These are phyloP conservation scores for Hypsizygus marmoreus DNA, from an alignment of 768 basidiomycete genomes.

Conservation along the genomic window DNA sequence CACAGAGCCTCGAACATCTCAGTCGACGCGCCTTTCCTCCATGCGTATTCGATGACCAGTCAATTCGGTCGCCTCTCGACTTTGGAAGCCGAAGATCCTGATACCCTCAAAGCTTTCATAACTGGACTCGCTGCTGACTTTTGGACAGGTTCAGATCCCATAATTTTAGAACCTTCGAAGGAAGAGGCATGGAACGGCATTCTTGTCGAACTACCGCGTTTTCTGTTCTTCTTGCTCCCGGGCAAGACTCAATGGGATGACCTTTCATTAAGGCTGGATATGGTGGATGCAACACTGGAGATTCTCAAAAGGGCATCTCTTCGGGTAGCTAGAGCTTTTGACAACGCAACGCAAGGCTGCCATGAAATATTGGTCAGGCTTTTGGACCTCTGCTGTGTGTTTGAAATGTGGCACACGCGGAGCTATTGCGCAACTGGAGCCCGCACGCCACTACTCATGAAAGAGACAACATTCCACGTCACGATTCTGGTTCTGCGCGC, in stretches of 20 bases:
- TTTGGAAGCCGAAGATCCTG: slow-evolving; percentile 18
- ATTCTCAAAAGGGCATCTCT: slow-evolving; percentile 53
- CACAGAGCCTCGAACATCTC: not conserved
- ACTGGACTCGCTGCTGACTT: too few species aligned
- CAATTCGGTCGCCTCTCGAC: slow-evolving; percentile 13
- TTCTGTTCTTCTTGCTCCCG: slow-evolving; percentile 58
- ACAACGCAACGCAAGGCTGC: slow-evolving; percentile 44
- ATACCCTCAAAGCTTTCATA: slow-evolving; percentile 17
- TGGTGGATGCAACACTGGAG: slow-evolving; percentile 56
- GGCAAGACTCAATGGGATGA: slow-evolving; percentile 53
- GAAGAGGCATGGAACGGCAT: slow-evolving; percentile 51
- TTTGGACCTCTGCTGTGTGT: slow-evolving; percentile 51
- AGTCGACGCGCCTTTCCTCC: not conserved
- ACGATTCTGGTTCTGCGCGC: slow-evolving; percentile 47
- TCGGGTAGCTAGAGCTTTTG: slow-evolving; percentile 54
- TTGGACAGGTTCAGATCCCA: too few species aligned
- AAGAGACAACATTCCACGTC: slow-evolving; percentile 45
- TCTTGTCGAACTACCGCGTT: slow-evolving; percentile 52
- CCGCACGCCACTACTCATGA: slow-evolving; percentile 50
- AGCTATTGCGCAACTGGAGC: slow-evolving; percentile 38
- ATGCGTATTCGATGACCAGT: slow-evolving; percentile 17
- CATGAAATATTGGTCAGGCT: slow-evolving; percentile 52
- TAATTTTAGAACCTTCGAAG: too few species aligned
- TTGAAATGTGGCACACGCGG: slow-evolving; percentile 63
- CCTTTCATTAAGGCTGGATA: slow-evolving; percentile 56